These are phyloP conservation scores for Chalara sp. DNA, from an alignment of 2,329 filamentous ascomycete genomes.

Conservation along the genomic window DNA sequence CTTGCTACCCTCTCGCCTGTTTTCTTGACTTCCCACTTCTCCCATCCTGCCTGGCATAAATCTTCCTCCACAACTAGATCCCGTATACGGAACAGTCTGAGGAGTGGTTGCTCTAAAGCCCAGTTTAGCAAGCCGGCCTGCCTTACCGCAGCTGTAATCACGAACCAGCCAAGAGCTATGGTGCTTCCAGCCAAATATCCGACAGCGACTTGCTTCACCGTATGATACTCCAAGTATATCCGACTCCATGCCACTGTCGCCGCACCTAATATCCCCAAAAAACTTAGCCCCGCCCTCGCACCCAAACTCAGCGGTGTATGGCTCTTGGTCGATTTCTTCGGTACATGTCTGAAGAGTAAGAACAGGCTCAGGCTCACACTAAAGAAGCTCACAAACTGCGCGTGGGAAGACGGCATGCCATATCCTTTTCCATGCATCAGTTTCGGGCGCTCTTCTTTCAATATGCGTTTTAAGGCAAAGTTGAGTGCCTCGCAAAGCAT, in stretches of 20 bases:
- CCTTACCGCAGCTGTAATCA: constrained; percentile 59
- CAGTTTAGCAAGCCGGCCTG: constrained; percentile 64
- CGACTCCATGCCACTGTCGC: constrained; percentile 71
- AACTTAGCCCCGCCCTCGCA: constrained; percentile 49
- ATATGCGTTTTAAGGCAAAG: constrained; percentile 79
- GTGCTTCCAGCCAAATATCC: constrained; percentile 64
- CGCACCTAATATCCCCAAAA: constrained; percentile 55
- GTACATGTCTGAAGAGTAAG: constrained; percentile 71
- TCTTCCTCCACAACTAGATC: constrained; percentile 87
- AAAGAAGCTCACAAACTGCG: constrained; percentile 93
- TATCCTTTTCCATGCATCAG: constrained; percentile 87
- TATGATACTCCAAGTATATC: constrained; percentile 91
- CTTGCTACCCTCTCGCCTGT: constrained; percentile 17
- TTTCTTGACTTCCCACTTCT: constrained; percentile 64
- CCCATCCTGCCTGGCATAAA: constrained; percentile 86
- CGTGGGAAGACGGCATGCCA: constrained; percentile 93
- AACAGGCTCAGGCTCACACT: constrained; percentile 78
- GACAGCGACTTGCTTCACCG: constrained; percentile 76
- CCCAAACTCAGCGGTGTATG: constrained; percentile 51
- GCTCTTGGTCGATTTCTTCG: constrained; percentile 33
- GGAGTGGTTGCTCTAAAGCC: constrained; percentile 59
- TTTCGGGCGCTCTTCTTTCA: constrained; percentile 84
- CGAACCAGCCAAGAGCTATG: constrained; percentile 75
- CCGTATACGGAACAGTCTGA: constrained; percentile 63
- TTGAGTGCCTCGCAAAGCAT: constrained; percentile 88